Evolutionary conservation across 345 rosid genomes (phyloP), one percentile per base, ranked within the genome.

Genomic region (Ceriops zippeliana): DNA sequence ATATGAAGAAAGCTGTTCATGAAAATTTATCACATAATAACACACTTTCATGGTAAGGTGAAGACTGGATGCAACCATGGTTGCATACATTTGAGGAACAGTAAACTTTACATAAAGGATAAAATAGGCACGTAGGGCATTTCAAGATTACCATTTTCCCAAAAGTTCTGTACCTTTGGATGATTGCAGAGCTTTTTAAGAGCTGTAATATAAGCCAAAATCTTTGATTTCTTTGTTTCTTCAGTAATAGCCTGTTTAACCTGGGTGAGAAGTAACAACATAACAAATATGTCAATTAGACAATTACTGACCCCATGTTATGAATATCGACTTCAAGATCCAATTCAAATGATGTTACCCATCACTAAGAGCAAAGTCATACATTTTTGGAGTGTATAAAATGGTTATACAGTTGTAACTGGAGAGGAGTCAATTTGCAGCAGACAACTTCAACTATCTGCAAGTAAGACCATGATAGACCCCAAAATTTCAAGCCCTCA

Each of bases 181-280:
- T 95, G 99, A 78, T 95, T 95, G 85, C 99, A 91, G 70, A 95
- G 96, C 90, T 95, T 95, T 86, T 95, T 95, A 59, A 95, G 99
- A 76, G 96, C 97, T 64, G 99, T 95, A 66, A 95, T 91, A 80
- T 89, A 91, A 64, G 97, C 99, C 85, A 95, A 83, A 65, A 95
- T 93, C 85, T 85, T 91, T n/a, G 96, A 84, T 73, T 87, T 85
- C 77, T 91, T 95, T 77, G 81, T 69, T 75, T 90, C 96, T 69
- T 89, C 97, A 32, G 84, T 79, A 53, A 95, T 86, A 67, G 88
- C 97, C 66, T 77, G 82, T 77, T 91, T 89, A 70, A 95, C 93
- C 99, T 95, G 88, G 63, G 72, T 58, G 65, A 51, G 68, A 64
- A 62, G 61, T 59, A 70, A 52, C 47, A 62, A 61, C 38, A 24